A percentile compares a stretch with the other conserved stretches of the same genome.
Conservation (phyloP, 768 basidiomycete genomes). For the Boletus reticuloceps region DNA sequence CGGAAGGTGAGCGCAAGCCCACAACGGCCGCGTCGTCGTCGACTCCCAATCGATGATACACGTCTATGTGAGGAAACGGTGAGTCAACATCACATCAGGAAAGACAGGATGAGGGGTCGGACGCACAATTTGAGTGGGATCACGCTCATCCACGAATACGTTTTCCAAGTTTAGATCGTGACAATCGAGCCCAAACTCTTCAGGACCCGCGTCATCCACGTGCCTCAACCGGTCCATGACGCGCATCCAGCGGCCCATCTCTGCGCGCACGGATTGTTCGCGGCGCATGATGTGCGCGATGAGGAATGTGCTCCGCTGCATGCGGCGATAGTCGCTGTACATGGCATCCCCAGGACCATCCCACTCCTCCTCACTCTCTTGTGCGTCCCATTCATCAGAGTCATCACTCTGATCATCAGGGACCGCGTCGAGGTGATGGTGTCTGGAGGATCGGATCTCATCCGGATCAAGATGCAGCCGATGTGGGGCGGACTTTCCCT, state of each 20-base stretch:
- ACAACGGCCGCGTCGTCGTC: conserved; percentile 82
- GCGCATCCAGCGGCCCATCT: conserved; percentile 69
- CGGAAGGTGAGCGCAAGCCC: conserved; percentile 82
- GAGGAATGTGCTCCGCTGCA: conserved; percentile 77
- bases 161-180: conserved; percentile 87
- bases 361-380: conserved; percentile 80
- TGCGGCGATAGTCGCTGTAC: conserved; percentile 81
- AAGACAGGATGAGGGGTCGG: background rate
- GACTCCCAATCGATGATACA: conserved; percentile 92
- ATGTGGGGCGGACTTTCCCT: conserved; percentile 74
- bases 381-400: conserved; percentile 74
- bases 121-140: conserved; percentile 70
- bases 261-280: conserved; percentile 59
- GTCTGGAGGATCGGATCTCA: conserved; percentile 67
- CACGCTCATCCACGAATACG: conserved; percentile 71
- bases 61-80: conserved; percentile 44
- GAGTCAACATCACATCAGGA: background rate
- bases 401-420: conserved; percentile 75
- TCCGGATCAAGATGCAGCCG: conserved; percentile 77
- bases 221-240: conserved; percentile 60
- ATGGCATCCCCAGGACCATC: conserved; percentile 68
- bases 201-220: conserved; percentile 33
- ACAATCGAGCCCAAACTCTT: conserved; percentile 78
- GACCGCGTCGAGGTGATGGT: conserved; percentile 64
- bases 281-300: conserved; percentile 65